Percentiles rank a stretch among this genome's conserved stretches.
Conservation (phyloP, 305 asterid genomes). For the Rubia balearica region DNA sequence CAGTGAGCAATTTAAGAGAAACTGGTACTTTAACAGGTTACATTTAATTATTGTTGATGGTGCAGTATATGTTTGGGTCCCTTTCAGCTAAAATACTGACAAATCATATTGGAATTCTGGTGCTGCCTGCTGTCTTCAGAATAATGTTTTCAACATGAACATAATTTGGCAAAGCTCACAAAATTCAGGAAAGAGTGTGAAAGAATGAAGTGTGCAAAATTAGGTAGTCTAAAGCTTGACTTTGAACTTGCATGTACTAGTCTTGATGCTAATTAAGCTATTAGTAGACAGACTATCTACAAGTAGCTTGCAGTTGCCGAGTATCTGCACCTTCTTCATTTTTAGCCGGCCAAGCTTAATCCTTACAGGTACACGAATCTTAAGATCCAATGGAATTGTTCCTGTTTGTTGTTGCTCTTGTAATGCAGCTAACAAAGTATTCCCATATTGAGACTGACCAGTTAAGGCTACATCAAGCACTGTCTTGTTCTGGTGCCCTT, state of each 20-base stretch:
- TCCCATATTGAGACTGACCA: constrained; percentile 65
- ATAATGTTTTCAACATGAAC: constrained; percentile 2
- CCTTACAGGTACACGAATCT: constrained; percentile 66
- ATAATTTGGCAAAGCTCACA: background rate
- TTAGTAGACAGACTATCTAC: constrained; percentile 77
- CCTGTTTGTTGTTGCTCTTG: constrained; percentile 84
- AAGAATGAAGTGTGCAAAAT: constrained; percentile 9
- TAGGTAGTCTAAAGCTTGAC: constrained; percentile 41
- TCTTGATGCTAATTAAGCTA: constrained; percentile 51
- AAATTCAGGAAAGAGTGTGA: background rate
- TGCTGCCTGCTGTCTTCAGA: background rate
- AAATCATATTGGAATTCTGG: background rate
- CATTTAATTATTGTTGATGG: background rate
- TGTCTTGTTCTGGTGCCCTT: constrained; percentile 75
- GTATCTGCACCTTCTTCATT: constrained; percentile 57
- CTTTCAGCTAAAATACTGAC: background rate
- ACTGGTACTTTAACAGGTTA: background rate
- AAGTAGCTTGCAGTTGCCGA: constrained; percentile 64
- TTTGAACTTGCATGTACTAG: constrained; percentile 68
- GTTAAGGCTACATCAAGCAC: constrained; percentile 45
- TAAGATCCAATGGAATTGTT: constrained; percentile 72
- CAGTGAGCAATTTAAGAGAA: background rate
- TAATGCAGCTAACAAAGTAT: constrained; percentile 60
- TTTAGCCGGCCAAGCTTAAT: constrained; percentile 64
- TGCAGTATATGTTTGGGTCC: background rate